Base-by-base conservation (phyloP, 176 grass and related monocot species). In the Cenchrus purpureus region DNA sequence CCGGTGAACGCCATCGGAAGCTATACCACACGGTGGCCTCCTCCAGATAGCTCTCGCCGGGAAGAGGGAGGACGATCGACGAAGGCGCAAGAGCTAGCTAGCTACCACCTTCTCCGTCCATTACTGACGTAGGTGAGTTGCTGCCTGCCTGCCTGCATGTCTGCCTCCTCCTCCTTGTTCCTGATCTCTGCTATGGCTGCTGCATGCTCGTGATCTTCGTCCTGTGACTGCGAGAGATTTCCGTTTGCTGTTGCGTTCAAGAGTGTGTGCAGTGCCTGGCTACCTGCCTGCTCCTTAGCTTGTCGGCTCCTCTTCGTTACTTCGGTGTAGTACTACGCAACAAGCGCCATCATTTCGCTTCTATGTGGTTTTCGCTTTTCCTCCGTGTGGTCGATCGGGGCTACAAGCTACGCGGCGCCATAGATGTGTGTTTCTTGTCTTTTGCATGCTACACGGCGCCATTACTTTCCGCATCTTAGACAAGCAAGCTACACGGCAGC, bases 371-470 rank as follows among this genome's bases (percentile, higher is more conserved):
- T 25, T 77, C 9, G 73, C 79, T 50, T 50, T 83, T 83, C 56
- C 79, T 25, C 25, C 25, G 25, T 25, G 28, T 83, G 64, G 86
- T 71, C 25, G 25, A 25, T 25, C 64, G 73, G 54, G 45, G n/a
- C 28, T 77, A 42, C 78, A 74, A 74, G 37, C 66, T 16, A 8
- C 57, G 15, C 12, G 13, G 31, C 10, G 5, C 10, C 28, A 6
- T 32, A 8, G 13, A 37, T 70, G 70, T 64, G 70, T 55, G 65
- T 83, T 87, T 20, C 66, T 73, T n/a, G n/a, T 83, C 51, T 4
- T 20, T 60, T 22, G 58, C 42, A 25, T 51, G 29, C 37, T 40
- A 40, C 37, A 4, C 37, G 37, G 37, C 37, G 37, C 37, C 37
- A 40, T 40, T 40, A 4, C 37, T 40, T 4, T 40, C 37, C 37